A percentile compares a stretch with the other conserved stretches of the same genome.
These are phyloP conservation scores for Brassica hybrid DNA, from an alignment of 441 rosid species.

Conservation along the genomic window DNA sequence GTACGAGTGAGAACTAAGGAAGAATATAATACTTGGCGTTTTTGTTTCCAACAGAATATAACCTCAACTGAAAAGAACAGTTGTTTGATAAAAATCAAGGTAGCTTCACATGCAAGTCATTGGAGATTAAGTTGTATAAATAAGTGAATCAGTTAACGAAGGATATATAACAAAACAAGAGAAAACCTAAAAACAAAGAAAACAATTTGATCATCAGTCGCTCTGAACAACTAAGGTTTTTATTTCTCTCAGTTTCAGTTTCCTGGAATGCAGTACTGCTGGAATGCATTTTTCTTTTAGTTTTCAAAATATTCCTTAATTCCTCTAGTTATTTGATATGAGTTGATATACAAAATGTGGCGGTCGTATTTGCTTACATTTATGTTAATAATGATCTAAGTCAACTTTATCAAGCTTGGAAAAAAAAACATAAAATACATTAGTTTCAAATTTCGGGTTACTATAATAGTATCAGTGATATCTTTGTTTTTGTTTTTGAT, in stretches of 20 bases:
- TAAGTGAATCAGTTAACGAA: constrained; percentile 15
- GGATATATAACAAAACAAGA: not conserved
- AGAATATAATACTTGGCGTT: constrained; percentile 33
- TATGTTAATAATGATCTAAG: not conserved
- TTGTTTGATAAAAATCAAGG: not conserved
- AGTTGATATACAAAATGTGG: not conserved
- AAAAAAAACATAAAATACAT: not conserved
- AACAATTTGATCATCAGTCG: constrained; percentile 8
- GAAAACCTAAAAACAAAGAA: not conserved
- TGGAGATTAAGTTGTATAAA: constrained; percentile 27
- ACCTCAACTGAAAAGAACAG: not conserved
- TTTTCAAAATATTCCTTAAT: not conserved
- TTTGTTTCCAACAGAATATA: constrained; percentile 15
- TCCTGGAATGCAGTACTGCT: too few species aligned
- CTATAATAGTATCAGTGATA: not conserved
- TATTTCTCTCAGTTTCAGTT: not conserved
- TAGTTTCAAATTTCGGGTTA: not conserved
- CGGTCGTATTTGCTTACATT: not conserved
- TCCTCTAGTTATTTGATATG: not conserved
- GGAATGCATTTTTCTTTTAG: not conserved
- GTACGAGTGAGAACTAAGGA: not conserved
- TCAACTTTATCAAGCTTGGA: not conserved
- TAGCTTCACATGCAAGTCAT: constrained; percentile 22
- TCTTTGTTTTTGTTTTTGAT: not conserved
- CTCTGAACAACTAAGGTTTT: constrained; percentile 14